Conservation (phyloP, 2,329 filamentous ascomycete genomes). For the Amylocarpus encephaloides region DNA sequence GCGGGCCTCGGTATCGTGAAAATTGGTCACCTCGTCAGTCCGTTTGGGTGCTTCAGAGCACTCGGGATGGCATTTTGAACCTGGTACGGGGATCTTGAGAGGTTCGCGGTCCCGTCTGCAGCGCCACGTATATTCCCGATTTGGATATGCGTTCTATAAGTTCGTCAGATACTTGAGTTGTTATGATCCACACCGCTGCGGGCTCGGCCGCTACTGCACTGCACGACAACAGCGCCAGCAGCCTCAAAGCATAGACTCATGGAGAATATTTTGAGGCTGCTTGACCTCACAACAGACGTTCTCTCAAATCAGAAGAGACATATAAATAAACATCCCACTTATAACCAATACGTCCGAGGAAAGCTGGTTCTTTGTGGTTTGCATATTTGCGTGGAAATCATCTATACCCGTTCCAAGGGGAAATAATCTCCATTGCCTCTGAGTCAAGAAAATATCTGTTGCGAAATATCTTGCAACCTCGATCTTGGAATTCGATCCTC, state of each 20-base stretch:
- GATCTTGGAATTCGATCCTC: slow-evolving; percentile 7
- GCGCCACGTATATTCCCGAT: slow-evolving; percentile 25
- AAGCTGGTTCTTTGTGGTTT: too few relatives aligned
- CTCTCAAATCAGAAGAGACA: too few relatives aligned
- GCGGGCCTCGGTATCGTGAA: slow-evolving; percentile 26
- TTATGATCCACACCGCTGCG: slow-evolving; percentile 28
- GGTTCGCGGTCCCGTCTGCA: slow-evolving; percentile 20
- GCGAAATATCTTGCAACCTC: too few relatives aligned
- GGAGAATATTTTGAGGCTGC: slow-evolving; percentile 5
- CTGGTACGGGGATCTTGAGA: slow-evolving; percentile 18
- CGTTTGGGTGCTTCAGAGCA: slow-evolving; percentile 5
- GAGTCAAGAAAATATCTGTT: too few relatives aligned
- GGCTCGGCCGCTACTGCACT: slow-evolving; percentile 30
- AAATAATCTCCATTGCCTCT: slow-evolving; percentile 1
- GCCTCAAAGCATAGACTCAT: neutral
- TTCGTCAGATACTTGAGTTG: slow-evolving; percentile 29
- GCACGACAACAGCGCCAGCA: slow-evolving; percentile 23
- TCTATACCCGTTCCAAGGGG: too few relatives aligned
- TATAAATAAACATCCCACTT: too few relatives aligned
- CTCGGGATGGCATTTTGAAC: slow-evolving; percentile 14
- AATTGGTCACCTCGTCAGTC: slow-evolving; percentile 16
- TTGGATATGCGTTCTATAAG: slow-evolving; percentile 26
- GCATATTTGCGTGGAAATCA: too few relatives aligned
- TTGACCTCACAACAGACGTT: slow-evolving; percentile 10
- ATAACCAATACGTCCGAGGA: too few relatives aligned